phyloP scores from a whole-genome alignment of 2,329 filamentous ascomycete genomes.

The Aspergillus brunneoviolaceus region DNA sequence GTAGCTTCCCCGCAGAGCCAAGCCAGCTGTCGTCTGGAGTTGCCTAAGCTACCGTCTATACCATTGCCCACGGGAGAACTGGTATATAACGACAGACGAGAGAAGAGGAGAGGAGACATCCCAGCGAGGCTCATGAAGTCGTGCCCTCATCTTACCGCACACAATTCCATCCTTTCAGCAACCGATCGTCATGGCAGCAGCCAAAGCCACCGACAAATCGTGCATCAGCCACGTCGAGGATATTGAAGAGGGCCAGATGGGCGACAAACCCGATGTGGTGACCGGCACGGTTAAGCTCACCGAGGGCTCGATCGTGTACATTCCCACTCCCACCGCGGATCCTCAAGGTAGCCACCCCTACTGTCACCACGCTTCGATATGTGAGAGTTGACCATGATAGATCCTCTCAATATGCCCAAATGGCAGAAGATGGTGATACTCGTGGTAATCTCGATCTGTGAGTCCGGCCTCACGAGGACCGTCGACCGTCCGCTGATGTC shows the following conservation, averaged over 20 bases:
- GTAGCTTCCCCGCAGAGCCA: too few relatives aligned
- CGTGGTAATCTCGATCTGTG: constrained; percentile 30
- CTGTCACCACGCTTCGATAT: too few relatives aligned
- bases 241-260: constrained; percentile 11
- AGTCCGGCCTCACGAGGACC: neutral
- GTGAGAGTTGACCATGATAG: constrained; percentile 7
- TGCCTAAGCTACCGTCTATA: too few relatives aligned
- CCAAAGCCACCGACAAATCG: constrained; percentile 12
- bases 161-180: neutral
- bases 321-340: constrained; percentile 37
- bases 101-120: too few relatives aligned
- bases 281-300: constrained; percentile 32
- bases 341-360: constrained; percentile 22
- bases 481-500: constrained; percentile 7
- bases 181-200: neutral
- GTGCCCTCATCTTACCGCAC: neutral
- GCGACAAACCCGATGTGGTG: constrained; percentile 9
- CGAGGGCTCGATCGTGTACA: constrained; percentile 34
- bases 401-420: constrained; percentile 30
- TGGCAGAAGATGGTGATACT: constrained; percentile 31
- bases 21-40: too few relatives aligned
- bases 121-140: too few relatives aligned
- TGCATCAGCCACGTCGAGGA: constrained; percentile 20
- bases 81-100: too few relatives aligned
- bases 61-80: too few relatives aligned